Percentiles rank a stretch among this genome's conserved stretches.
phyloP scores from a whole-genome alignment of 192 early-diverging fungal species.

The Umbelopsis sp. region DNA sequence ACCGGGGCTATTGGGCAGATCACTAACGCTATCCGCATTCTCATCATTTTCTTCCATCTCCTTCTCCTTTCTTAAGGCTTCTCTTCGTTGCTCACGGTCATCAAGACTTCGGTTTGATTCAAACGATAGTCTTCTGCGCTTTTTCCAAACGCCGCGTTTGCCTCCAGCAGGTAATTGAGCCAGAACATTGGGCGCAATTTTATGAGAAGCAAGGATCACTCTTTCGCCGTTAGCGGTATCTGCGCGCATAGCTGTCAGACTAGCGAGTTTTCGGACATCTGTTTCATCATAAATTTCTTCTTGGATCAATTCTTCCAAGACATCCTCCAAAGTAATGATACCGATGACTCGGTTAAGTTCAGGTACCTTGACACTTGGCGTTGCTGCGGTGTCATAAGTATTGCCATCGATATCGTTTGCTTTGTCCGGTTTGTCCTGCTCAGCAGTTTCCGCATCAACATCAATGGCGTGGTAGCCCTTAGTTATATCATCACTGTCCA shows the following conservation, averaged over 20 bases:
- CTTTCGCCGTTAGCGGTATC: slow-evolving; percentile 16
- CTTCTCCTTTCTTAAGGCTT: neutral
- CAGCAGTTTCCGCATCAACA: neutral
- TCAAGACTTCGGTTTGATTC: slow-evolving; percentile 5
- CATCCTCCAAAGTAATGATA: slow-evolving; percentile 74
- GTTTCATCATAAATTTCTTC: slow-evolving; percentile 82
- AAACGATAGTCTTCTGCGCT: neutral
- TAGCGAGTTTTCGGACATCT: slow-evolving; percentile 46
- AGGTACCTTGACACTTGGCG: slow-evolving; percentile 37
- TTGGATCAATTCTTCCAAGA: slow-evolving; percentile 76
- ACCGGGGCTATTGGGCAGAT: neutral
- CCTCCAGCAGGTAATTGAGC: too few relatives aligned
- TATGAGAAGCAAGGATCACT: slow-evolving; percentile 20
- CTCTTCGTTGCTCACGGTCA: slow-evolving; percentile 10
- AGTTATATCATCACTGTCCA: neutral
- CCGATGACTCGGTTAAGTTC: slow-evolving; percentile 52
- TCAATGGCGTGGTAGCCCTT: neutral
- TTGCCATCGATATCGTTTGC: slow-evolving; percentile 15
- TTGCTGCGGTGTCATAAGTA: neutral
- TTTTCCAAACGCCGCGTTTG: neutral
- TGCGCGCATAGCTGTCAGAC: slow-evolving; percentile 3
- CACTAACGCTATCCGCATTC: neutral
- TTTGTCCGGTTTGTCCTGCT: neutral
- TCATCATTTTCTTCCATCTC: neutral
- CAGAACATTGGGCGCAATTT: neutral